These are phyloP conservation scores for Fusarium fracticaudum DNA, from an alignment of 2,329 filamentous ascomycete genomes.

Conservation along the genomic window DNA sequence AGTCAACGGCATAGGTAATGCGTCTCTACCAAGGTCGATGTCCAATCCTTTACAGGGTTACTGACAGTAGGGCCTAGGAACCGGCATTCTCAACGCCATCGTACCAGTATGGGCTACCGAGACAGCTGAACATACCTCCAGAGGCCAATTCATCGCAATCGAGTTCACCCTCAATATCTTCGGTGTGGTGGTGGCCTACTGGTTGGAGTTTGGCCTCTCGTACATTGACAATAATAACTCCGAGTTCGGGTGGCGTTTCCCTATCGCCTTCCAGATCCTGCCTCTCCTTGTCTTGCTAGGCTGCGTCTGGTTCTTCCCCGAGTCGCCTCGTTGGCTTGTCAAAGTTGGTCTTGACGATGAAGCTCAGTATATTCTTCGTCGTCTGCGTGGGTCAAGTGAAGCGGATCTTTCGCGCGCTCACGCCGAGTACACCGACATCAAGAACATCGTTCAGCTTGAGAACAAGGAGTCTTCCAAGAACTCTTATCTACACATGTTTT, in stretches of 20 bases:
- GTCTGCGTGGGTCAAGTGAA: conserved; percentile 68
- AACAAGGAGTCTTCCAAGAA: conserved; percentile 68
- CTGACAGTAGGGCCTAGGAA: conserved; percentile 53
- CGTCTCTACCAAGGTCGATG: not conserved
- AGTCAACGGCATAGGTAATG: conserved; percentile 45
- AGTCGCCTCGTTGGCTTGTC: conserved; percentile 73
- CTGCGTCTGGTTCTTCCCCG: conserved; percentile 73
- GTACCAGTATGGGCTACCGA: conserved; percentile 78
- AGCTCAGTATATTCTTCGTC: conserved; percentile 70
- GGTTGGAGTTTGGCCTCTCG: conserved; percentile 67
- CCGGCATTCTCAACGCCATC: conserved; percentile 75
- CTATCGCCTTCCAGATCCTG: conserved; percentile 75
- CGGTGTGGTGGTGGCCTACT: conserved; percentile 60
- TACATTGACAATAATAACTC: conserved; percentile 68
- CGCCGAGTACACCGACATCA: conserved; percentile 74
- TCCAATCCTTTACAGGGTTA: rapidly evolving
- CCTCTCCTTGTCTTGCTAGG: conserved; percentile 67
- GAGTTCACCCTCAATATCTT: conserved; percentile 57
- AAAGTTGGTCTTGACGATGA: conserved; percentile 74
- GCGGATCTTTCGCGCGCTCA: conserved; percentile 65
- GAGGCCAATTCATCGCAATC: conserved; percentile 75
- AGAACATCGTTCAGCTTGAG: conserved; percentile 59
- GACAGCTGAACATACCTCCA: conserved; percentile 71
- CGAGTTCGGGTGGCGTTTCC: conserved; percentile 72
- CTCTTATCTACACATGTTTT: conserved; percentile 73